Evolutionary conservation across 2,329 filamentous ascomycete species (phyloP).

Genomic region (Fonsecaea nubica): DNA sequence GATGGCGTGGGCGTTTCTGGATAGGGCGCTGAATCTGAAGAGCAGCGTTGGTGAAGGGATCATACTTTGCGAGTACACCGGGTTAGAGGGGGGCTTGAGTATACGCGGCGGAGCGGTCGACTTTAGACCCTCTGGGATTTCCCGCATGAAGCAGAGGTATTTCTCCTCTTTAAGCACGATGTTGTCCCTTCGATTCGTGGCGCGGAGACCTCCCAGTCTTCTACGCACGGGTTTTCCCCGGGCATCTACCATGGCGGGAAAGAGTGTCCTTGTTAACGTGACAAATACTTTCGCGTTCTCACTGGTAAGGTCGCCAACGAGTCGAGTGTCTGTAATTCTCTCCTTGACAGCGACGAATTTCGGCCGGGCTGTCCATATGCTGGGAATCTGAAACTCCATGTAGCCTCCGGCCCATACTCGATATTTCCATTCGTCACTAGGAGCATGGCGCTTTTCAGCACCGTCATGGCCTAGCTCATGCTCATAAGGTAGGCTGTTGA

Average conservation of each 20-base stretch:
- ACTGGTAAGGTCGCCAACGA: conserved; percentile 58
- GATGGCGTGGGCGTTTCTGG: conserved; percentile 90
- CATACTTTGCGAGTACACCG: conserved; percentile 65
- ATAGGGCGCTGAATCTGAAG: conserved; percentile 89
- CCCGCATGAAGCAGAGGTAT: conserved; percentile 69
- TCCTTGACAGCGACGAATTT: conserved; percentile 54
- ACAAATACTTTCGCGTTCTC: conserved; percentile 64
- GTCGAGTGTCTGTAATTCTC: conserved; percentile 54
- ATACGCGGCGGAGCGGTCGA: conserved; percentile 20
- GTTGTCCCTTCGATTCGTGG: conserved; percentile 41
- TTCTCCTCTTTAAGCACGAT: conserved; percentile 63
- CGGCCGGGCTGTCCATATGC: conserved; percentile 39
- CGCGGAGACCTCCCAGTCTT: background rate
- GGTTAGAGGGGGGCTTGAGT: conserved; percentile 47
- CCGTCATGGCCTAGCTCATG: conserved; percentile 77
- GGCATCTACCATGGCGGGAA: conserved; percentile 48
- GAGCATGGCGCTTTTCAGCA: conserved; percentile 77
- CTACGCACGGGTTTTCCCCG: background rate
- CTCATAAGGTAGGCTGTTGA: conserved; percentile 69
- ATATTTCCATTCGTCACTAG: conserved; percentile 72
- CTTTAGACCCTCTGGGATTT: conserved; percentile 43
- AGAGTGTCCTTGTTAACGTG: conserved; percentile 44
- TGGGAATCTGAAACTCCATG: conserved; percentile 59
- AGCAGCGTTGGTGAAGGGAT: conserved; percentile 73
- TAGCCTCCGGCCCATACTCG: conserved; percentile 90